phyloP scores from a whole-genome alignment of 495 filamentous ascomycete species.

The Xylaria scruposa region DNA sequence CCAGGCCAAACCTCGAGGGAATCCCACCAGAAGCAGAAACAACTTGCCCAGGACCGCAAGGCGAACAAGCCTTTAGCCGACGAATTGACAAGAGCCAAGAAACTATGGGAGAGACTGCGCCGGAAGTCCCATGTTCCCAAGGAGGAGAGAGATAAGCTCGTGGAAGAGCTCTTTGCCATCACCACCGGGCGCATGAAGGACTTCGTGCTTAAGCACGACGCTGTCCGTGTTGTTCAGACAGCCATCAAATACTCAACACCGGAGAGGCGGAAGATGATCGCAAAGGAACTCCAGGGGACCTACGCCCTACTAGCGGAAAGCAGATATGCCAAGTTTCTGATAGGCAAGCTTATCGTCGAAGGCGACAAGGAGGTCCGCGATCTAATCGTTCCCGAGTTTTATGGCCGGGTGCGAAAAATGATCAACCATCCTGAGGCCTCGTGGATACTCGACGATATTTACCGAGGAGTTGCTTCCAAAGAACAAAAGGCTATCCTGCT shows the following conservation, averaged over 20 bases:
- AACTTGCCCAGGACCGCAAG: conserved; percentile 85
- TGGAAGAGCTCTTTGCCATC: conserved; percentile 87
- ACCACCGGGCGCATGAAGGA: conserved; percentile 90
- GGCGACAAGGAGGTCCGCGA: conserved; percentile 84
- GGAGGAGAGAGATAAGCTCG: conserved; percentile 83
- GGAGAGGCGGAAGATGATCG: conserved; percentile 84
- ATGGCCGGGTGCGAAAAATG: conserved; percentile 85
- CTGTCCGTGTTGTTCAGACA: conserved; percentile 92
- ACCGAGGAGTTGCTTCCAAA: conserved; percentile 80
- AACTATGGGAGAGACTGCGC: conserved; percentile 93
- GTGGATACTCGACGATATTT: conserved; percentile 97
- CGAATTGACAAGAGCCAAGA: conserved; percentile 85
- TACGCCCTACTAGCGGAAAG: conserved; percentile 88
- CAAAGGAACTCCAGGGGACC: conserved; percentile 82
- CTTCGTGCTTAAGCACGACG: conserved; percentile 98
- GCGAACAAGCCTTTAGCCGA: conserved; percentile 91
- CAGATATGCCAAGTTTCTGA: conserved; percentile 94
- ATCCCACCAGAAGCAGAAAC: conserved; percentile 91
- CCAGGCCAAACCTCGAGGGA: conserved; percentile 70
- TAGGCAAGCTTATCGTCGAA: conserved; percentile 92
- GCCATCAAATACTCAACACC: conserved; percentile 93
- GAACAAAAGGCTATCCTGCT: conserved; percentile 84
- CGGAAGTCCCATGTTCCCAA: conserved; percentile 87
- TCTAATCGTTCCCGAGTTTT: conserved; percentile 91
- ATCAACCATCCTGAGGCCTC: conserved; percentile 95